Conservation (phyloP, 2,329 filamentous ascomycete genomes). For the Aphanoascus verrucosus region DNA sequence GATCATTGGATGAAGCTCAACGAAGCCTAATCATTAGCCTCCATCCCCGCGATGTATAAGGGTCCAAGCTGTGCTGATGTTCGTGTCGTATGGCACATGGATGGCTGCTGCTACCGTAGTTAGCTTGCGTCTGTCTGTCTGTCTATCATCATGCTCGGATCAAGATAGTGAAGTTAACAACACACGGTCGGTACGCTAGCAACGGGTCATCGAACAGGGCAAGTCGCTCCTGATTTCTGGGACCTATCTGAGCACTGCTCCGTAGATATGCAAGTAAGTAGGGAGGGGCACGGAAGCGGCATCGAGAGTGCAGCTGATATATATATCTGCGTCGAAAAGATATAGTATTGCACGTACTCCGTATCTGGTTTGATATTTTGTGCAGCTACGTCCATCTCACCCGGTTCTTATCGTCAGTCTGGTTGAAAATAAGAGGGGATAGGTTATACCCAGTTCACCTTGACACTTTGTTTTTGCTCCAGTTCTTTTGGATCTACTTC, state of each 20-base stretch:
- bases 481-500: not conserved
- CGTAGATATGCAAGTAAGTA: not conserved
- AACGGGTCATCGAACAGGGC: not conserved
- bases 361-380: not conserved
- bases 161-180: no score
- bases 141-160: not conserved
- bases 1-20: not conserved
- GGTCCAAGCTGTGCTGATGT: not conserved
- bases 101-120: not conserved
- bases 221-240: not conserved
- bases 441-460: not conserved
- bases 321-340: not conserved
- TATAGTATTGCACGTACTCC: not conserved
- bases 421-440: constrained; percentile 1
- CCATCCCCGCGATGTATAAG: not conserved
- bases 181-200: not conserved
- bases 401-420: not conserved
- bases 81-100: not conserved
- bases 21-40: not conserved
- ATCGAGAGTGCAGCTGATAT: not conserved
- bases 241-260: not conserved
- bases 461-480: no score
- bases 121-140: not conserved
- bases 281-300: not conserved
- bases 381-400: not conserved